phyloP scores from a whole-genome alignment of 108 stramenopile genomes.

The Mediolabrus comicus region DNA sequence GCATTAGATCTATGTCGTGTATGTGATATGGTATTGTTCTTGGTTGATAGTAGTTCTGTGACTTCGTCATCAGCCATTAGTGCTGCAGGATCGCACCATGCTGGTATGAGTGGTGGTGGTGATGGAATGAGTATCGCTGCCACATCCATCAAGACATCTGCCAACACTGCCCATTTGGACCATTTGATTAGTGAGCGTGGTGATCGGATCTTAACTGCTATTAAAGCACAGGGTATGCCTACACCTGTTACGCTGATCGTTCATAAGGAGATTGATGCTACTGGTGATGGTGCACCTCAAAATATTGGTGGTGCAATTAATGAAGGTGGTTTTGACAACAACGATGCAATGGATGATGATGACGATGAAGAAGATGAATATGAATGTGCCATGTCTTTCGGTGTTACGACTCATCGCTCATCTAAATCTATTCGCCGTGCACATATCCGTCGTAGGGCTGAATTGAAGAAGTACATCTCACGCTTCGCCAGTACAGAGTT shows the following conservation, averaged over 20 bases:
- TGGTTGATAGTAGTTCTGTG: conserved; percentile 75
- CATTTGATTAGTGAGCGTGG: conserved; percentile 78
- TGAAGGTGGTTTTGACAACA: background rate
- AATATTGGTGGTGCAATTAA: conserved; percentile 41
- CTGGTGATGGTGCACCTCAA: conserved; percentile 40
- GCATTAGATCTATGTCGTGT: conserved; percentile 88
- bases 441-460: conserved; percentile 73
- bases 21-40: conserved; percentile 84
- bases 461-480: conserved; percentile 69
- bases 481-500: conserved; percentile 80
- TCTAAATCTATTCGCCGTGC: conserved; percentile 62
- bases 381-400: conserved; percentile 23
- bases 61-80: conserved; percentile 11
- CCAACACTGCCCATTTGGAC: conserved; percentile 52
- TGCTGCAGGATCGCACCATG: background rate
- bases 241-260: conserved; percentile 84
- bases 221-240: conserved; percentile 96
- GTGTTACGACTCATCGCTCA: conserved; percentile 48
- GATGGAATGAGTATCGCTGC: conserved; percentile 39
- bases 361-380: conserved; percentile 25
- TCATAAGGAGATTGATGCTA: conserved; percentile 27
- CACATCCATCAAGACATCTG: conserved; percentile 49
- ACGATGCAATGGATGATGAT: background rate
- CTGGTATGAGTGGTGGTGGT: conserved; percentile 52
- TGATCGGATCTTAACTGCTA: conserved; percentile 83